A percentile compares a stretch with the other conserved stretches of the same genome.
Evolutionary conservation across 163 green algal species (phyloP).

Genomic region (Chlorella variabilis): DNA sequence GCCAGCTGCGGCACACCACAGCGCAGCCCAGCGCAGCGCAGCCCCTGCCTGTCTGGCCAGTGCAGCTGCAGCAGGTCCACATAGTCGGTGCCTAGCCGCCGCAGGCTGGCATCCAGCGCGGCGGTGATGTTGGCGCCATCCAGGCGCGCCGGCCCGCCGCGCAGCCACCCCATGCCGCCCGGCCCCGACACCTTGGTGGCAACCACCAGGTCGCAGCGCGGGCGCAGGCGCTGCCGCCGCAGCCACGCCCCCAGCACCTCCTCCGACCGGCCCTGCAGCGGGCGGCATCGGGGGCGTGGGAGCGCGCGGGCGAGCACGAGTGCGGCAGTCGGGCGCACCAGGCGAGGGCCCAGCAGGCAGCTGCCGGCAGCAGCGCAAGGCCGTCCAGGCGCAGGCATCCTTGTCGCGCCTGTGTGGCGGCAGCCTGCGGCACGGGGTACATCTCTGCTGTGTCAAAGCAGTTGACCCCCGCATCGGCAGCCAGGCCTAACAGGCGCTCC

Average conservation of each 20-base stretch:
- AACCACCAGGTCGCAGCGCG: conserved; percentile 66
- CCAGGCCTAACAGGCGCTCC: conserved; percentile 54
- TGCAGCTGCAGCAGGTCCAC: conserved; percentile 90
- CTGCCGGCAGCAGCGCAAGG: background rate
- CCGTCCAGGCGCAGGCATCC: too few species aligned
- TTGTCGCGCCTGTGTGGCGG: conserved; percentile 58
- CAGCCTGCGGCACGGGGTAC: conserved; percentile 89
- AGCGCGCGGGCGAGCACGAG: too few species aligned
- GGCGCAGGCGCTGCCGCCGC: background rate
- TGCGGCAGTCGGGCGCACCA: too few species aligned
- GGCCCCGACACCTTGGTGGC: conserved; percentile 90
- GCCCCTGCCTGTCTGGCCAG: conserved; percentile 91
- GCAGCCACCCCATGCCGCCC: conserved; percentile 90
- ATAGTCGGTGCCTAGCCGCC: conserved; percentile 80
- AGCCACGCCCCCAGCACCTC: conserved; percentile 74
- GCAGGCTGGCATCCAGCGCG: conserved; percentile 82
- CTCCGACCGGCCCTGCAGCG: conserved; percentile 67
- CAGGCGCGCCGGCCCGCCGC: conserved; percentile 74
- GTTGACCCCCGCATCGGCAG: conserved; percentile 69
- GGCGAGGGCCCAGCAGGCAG: background rate
- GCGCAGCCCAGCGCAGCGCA: too few species aligned
- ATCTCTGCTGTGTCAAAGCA: conserved; percentile 81
- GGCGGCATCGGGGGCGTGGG: background rate
- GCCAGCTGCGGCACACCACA: too few species aligned
- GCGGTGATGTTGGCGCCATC: conserved; percentile 77